Conservation (phyloP, 345 rosid genomes). For the Fremontodendron californicum region DNA sequence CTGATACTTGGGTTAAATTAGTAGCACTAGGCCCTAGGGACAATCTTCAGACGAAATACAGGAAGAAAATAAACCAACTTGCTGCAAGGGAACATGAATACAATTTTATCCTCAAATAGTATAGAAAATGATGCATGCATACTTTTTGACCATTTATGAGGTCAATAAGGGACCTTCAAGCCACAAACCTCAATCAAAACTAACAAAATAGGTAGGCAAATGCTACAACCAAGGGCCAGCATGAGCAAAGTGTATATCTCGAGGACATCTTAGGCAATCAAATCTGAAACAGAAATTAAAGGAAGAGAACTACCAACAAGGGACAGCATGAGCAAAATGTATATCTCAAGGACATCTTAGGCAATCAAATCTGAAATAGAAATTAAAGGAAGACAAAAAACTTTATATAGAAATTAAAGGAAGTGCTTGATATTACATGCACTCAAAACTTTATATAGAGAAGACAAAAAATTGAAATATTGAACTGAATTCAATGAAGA, state of each 20-base stretch:
- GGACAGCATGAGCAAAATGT: not conserved
- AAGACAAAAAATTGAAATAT: not conserved
- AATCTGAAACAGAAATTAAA: not conserved
- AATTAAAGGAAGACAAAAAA: not conserved
- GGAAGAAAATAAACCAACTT: not conserved
- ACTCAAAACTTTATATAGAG: not conserved
- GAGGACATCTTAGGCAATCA: not conserved
- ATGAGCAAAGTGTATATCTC: not conserved
- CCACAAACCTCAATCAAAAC: not conserved
- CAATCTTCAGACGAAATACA: not conserved
- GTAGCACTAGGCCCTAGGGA: not conserved
- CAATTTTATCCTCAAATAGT: not conserved
- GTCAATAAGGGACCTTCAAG: not conserved
- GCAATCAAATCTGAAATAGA: not conserved
- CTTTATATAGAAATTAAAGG: too few species aligned
- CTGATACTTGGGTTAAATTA: not conserved
- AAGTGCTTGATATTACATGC: not conserved
- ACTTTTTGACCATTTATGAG: not conserved
- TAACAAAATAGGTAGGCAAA: not conserved
- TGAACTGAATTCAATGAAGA: not conserved
- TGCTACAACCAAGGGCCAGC: not conserved
- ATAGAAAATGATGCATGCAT: not conserved
- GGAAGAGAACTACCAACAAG: not conserved
- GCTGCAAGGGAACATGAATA: not conserved
- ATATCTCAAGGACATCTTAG: not conserved